Percentiles rank a stretch among this genome's conserved stretches.
Evolutionary conservation across 2,329 filamentous ascomycete species (phyloP).

Genomic region (Trichoderma afroharzianum): DNA sequence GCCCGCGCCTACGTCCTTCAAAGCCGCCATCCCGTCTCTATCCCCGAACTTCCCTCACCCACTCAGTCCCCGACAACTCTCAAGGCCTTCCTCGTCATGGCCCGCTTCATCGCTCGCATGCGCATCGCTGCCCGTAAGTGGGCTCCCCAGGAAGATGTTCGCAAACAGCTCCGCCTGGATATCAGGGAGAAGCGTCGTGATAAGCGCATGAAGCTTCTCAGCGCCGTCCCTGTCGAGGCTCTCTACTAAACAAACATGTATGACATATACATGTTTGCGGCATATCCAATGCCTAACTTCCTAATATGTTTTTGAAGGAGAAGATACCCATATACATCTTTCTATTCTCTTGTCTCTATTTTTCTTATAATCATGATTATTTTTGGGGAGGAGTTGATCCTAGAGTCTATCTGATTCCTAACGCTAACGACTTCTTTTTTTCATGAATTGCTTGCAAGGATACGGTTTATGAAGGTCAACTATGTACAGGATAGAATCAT

Average conservation of each 20-base stretch:
- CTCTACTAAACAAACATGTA: not conserved
- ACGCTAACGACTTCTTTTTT: not conserved
- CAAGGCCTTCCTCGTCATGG: conserved; percentile 43
- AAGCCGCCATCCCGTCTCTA: conserved; percentile 35
- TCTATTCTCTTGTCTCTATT: not conserved
- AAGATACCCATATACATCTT: not conserved
- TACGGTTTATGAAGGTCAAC: not conserved
- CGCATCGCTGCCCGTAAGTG: conserved; percentile 46
- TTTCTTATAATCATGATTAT: not conserved
- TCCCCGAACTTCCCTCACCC: conserved; percentile 26
- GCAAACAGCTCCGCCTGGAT: conserved; percentile 46
- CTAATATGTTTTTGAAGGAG: not conserved
- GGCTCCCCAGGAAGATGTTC: conserved; percentile 49
- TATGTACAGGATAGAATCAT: not conserved
- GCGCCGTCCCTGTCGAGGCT: conserved; percentile 38
- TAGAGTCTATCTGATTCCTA: not conserved
- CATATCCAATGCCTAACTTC: not conserved
- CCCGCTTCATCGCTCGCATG: conserved; percentile 52
- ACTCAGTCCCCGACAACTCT: conserved; percentile 33
- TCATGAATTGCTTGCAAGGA: not conserved
- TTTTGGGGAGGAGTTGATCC: not conserved
- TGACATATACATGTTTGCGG: not conserved
- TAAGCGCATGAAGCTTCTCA: conserved; percentile 40
- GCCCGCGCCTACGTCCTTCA: conserved; percentile 56
- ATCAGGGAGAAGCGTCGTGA: conserved; percentile 45